Evolutionary conservation across 805 yeast species (phyloP).

Genomic region (Vanderwaltozyma polyspora): DNA sequence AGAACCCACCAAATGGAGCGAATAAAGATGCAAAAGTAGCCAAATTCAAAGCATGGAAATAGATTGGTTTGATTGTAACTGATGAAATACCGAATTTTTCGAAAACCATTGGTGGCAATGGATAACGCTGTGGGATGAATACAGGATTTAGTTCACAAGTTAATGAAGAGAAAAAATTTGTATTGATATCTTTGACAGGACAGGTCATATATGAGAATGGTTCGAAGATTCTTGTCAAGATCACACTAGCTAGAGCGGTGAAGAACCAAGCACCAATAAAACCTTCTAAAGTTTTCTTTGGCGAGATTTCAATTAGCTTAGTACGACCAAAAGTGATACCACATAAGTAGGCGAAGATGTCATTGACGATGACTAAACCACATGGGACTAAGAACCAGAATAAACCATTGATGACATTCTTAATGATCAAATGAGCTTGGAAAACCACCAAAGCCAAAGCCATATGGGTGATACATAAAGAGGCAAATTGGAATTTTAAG

Average conservation of each 20-base stretch:
- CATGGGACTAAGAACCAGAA: slow-evolving; percentile 93
- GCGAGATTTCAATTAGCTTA: slow-evolving; percentile 84
- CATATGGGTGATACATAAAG: slow-evolving; percentile 90
- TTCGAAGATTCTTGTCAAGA: slow-evolving; percentile 53
- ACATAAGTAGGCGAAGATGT: slow-evolving; percentile 91
- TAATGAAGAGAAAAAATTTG: slow-evolving; percentile 49
- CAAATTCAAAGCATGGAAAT: slow-evolving; percentile 74
- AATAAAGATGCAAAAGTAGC: slow-evolving; percentile 93
- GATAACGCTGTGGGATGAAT: slow-evolving; percentile 70
- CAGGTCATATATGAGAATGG: slow-evolving; percentile 72
- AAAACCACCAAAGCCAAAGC: slow-evolving; percentile 78
- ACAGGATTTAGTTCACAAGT: slow-evolving; percentile 81
- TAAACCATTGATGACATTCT: slow-evolving; percentile 79
- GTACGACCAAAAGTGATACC: slow-evolving; percentile 95
- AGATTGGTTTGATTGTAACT: slow-evolving; percentile 69
- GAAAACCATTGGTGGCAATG: slow-evolving; percentile 58
- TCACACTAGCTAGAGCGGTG: slow-evolving; percentile 63
- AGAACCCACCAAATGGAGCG: slow-evolving; percentile 98
- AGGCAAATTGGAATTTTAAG: slow-evolving; percentile 86
- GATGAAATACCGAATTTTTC: slow-evolving; percentile 36
- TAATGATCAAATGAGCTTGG: slow-evolving; percentile 88
- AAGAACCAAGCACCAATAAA: slow-evolving; percentile 96
- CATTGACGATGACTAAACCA: slow-evolving; percentile 84
- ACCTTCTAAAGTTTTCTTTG: slow-evolving; percentile 96
- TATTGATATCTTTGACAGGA: slow-evolving; percentile 62